Evolutionary conservation across 1,284 basidiomycete species (phyloP), one percentile per base, ranked within the genome.

Genomic region (Microbotryomycetes sp.): DNA sequence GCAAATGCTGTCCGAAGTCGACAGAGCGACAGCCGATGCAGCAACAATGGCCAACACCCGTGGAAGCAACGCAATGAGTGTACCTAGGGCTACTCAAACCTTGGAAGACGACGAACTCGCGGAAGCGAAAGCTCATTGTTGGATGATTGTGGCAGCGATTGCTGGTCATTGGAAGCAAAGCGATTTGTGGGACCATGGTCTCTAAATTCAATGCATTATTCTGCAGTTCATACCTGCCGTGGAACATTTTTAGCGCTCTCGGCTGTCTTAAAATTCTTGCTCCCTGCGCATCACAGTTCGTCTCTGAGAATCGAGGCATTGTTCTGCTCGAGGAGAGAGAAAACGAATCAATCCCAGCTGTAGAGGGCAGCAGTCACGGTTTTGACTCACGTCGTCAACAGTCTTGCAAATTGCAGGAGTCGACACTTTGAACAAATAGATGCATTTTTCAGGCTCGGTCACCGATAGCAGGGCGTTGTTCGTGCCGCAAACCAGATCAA

Each of bases 401-500:
- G 19, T 60, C 54, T 23, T 31, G 81, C 94, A 98, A 36, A 97
- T 79, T 1, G 93, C 93, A 6, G 94, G 96, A 0, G 86, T 85
- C 29, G 88, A 90, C 14, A 84, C 90, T 54, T 85, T 88, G 74
- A 96, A 85, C 72, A 86, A 83, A 74, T 98, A 98, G 77, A 94
- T 91, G 79, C 94, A 98, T 79, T 98, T 98, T 77, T 99, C 93
- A 6, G 90, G 81, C 78, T 99, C 94, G 53, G 84, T 82, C 4
- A 98, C 85, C 2, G 86, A 83, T 15, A 86, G 76, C n/a, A 99
- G 76, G 6, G 81, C 82, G 71, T 97, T 97, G 71, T 91, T 86
- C 4, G 82, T 86, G 1, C 91, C 94, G 72, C 94, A 99, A 4
- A 83, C 80, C 56, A 96, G 76, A 56, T 89, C 79, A 26, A 98